Conservation (phyloP, 2,329 filamentous ascomycete genomes). For the Cordyceps cicadae region DNA sequence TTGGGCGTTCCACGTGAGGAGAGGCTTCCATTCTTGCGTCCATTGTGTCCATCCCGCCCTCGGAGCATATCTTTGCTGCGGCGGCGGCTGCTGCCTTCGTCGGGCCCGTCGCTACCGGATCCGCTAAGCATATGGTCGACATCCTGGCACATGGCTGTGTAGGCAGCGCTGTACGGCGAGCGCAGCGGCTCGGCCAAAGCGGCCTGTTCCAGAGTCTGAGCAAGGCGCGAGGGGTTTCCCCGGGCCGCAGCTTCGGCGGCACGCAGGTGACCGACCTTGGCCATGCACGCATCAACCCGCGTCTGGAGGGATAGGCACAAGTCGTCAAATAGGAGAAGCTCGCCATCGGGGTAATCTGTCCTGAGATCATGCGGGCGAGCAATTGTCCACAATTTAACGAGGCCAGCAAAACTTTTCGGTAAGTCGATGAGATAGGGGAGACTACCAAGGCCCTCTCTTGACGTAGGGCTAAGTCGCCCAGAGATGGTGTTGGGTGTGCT, state of each 20-base stretch:
- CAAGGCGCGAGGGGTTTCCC: conserved; percentile 29
- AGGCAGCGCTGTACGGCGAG: conserved; percentile 2
- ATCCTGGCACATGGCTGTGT: conserved; percentile 21
- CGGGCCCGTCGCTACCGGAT: conserved; percentile 39
- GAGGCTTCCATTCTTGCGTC: conserved; percentile 20
- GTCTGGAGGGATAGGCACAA: conserved; percentile 42
- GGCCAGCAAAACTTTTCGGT: conserved; percentile 71
- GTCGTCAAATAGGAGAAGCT: conserved; percentile 44
- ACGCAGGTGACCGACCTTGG: conserved; percentile 39
- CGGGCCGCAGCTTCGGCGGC: conserved; percentile 25
- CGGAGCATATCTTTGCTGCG: conserved; percentile 26
- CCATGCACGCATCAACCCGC: conserved; percentile 43
- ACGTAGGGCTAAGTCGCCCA: conserved; percentile 67
- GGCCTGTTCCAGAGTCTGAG: conserved; percentile 41
- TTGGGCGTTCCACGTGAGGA: conserved; percentile 23
- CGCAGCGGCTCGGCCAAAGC: conserved; percentile 24
- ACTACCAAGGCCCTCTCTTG: conserved; percentile 85
- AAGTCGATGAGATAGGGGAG: conserved; percentile 90
- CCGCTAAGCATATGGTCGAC: conserved; percentile 36
- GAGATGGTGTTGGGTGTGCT: conserved; percentile 88
- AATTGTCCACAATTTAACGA: conserved; percentile 76
- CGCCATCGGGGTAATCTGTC: conserved; percentile 32
- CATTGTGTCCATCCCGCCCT: conserved; percentile 21
- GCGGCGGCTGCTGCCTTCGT: conserved; percentile 18
- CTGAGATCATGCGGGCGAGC: conserved; percentile 33